Base-by-base conservation (phyloP, 257 asterid genomes). In the Rubia yunnanensis region DNA sequence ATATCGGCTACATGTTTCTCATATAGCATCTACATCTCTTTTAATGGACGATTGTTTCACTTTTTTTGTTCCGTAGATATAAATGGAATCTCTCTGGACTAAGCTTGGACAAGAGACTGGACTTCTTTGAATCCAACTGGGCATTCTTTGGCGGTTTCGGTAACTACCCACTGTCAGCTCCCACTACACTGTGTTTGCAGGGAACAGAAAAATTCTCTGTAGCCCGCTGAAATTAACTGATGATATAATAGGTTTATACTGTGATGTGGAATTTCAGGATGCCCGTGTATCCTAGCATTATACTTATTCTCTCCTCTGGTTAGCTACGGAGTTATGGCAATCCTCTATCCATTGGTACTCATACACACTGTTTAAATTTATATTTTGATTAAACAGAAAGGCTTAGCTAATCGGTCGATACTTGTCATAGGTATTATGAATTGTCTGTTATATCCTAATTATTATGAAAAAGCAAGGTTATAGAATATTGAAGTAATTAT, bases 101-200 rank as follows among this genome's bases (percentile, higher is more conserved):
- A 77, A 86, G 95, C 78, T 85, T 94, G 86, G 95, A 82, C 82
- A 88, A 82, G 83, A 90, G 97, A 82, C 87, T 94, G 72, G 97
- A 90, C 69, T 94, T 90, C 84, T 94, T 94, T 48, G 96, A 94
- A 86, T 83, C 95, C 66, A 90, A 90, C 82, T 94, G 99, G 99
- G 88, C 96, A 5, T 94, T 94, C 79, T 94, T 94, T 65, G 86
- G 92, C 73, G 99, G 99, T 66, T 94, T 94, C 77, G 99, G 99
- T 94, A 77, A 76, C 72, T 55, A 44, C 54, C 67, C 24, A 15
- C 26, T 27, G 10, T 44, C 26, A 15, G n/a, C 23, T 39, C 7
- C 14, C 10, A 26, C 6, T 39, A 63, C 22, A 17, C 3, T 46
- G 38, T 28, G 15, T 26, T 17, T 63, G 54, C 67, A 18, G 15